Evolutionary conservation across 2,329 filamentous ascomycete genomes (phyloP), one percentile per base, ranked within the genome.

Genomic region (Pseudonectria buxi): DNA sequence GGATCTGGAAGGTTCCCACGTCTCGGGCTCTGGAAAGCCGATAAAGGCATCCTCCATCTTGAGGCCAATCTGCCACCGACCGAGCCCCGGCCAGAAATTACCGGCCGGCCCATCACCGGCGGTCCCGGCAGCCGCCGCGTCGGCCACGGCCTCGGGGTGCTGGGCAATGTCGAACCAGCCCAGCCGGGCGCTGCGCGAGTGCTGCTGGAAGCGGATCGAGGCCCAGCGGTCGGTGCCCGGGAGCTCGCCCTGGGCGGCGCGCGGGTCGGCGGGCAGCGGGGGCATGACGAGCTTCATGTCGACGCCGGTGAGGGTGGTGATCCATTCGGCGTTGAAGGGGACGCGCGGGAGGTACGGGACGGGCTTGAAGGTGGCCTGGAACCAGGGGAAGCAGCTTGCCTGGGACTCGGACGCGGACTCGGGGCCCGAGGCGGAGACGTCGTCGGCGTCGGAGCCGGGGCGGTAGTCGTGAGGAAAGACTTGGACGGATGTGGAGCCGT

Each of bases 121-220:
- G n/a, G n/a, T n/a, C 10, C 45, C 40, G 9, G 46, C 50, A 12
- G 39, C 44, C 2, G 30, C 35, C 14, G 32, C 39, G 11, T 40
- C 45, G 2, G 30, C 49, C 6, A 50, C 26, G 0, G 49, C 52
- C 3, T 55, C 41, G 10, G 53, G 55, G 16, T 59, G 50, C 53
- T 71, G 67, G 26, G 54, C 49, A 36, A 74, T 44, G 37, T 74
- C 69, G 36, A 65, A 64, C 68, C 69, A 73, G 0, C 62, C 62
- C 6, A 72, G 14, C n/a, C 51, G 58, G 1, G 63, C 55, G 12
- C n/a, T n/a, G n/a, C n/a, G n/a, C n/a, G n/a, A n/a, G 24, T 45
- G 51, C 46, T 58, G 51, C 7, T 38, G 35, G 12, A 64, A 62
- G 14, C 51, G 26, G 16, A 67, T 48, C 35, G 55, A 53, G 43